These are phyloP conservation scores for Emergomyces orientalis DNA, from an alignment of 2,329 filamentous ascomycete species.

Conservation along the genomic window DNA sequence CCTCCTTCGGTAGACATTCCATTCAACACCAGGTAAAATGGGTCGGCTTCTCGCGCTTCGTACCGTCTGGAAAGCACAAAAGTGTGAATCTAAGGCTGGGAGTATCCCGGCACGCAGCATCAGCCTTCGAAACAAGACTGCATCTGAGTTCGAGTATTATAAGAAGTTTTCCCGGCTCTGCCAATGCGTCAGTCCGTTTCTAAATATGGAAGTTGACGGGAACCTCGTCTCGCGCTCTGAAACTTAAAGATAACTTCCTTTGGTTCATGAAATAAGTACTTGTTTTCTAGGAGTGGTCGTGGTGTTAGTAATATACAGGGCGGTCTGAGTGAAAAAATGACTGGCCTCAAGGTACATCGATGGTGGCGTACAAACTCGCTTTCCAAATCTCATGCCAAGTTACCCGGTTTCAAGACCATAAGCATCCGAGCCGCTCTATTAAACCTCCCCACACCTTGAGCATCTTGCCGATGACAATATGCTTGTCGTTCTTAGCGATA, in stretches of 20 bases:
- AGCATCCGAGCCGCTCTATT: neutral
- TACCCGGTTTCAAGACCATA: neutral
- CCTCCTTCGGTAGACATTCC: neutral
- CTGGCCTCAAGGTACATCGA: neutral
- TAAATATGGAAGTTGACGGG: neutral
- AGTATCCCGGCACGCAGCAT: neutral
- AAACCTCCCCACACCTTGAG: neutral
- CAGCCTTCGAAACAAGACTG: neutral
- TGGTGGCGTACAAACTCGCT: neutral
- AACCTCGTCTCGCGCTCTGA: neutral
- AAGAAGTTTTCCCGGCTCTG: neutral
- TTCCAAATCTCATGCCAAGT: neutral
- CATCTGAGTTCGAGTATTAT: neutral
- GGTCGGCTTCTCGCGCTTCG: neutral
- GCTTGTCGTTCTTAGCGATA: constrained; percentile 10
- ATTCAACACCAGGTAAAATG: neutral
- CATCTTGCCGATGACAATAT: too few species aligned
- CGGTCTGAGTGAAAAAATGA: neutral
- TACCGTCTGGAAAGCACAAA: neutral
- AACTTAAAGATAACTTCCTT: neutral
- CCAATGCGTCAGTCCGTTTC: neutral
- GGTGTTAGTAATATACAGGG: neutral
- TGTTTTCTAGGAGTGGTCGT: neutral
- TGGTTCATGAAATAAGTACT: neutral
- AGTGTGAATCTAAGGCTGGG: neutral